phyloP scores from a whole-genome alignment of 1,139 yeast genomes.

The Taphrina confusa region DNA sequence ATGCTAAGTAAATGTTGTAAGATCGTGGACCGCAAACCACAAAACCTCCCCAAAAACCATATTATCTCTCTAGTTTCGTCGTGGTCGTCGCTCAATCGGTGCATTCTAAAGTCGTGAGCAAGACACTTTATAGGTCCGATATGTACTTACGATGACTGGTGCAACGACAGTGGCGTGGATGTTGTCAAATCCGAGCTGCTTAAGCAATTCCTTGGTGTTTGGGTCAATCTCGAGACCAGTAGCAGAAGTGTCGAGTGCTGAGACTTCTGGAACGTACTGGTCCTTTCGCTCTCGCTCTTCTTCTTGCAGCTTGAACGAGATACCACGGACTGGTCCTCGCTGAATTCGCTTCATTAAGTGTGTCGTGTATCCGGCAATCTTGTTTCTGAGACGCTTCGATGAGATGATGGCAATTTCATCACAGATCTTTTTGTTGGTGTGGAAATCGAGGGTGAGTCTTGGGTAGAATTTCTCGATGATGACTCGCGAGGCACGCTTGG shows the following conservation, averaged over 20 bases:
- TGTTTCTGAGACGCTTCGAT: slow-evolving; percentile 99
- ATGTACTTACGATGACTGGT: slow-evolving; percentile 16
- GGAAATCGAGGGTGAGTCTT: slow-evolving; percentile 98
- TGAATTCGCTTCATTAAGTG: slow-evolving; percentile 99
- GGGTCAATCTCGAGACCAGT: slow-evolving; percentile 96
- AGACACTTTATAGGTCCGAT: neutral
- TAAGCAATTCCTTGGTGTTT: slow-evolving; percentile 96
- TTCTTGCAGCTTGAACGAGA: slow-evolving; percentile 99
- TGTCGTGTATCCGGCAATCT: slow-evolving; percentile 99
- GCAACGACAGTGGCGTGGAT: slow-evolving; percentile 62
- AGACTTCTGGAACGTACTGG: slow-evolving; percentile 99
- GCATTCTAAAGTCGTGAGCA: neutral
- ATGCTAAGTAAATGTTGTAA: slow-evolving; percentile 15
- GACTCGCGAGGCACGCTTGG: slow-evolving; percentile 99
- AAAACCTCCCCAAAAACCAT: neutral
- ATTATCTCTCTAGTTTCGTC: slow-evolving; percentile 14
- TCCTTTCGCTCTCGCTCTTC: slow-evolving; percentile 99
- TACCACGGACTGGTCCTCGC: slow-evolving; percentile 99
- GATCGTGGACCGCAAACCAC: slow-evolving; percentile 25
- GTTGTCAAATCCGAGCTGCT: slow-evolving; percentile 87
- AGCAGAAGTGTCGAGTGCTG: slow-evolving; percentile 98
- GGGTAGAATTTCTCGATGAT: slow-evolving; percentile 99
- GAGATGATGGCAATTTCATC: slow-evolving; percentile 98
- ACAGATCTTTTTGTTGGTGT: slow-evolving; percentile 99
- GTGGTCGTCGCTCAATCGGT: slow-evolving; percentile 31